phyloP scores from a whole-genome alignment of 2,329 filamentous ascomycete species.

The Pestalotiopsis fici region DNA sequence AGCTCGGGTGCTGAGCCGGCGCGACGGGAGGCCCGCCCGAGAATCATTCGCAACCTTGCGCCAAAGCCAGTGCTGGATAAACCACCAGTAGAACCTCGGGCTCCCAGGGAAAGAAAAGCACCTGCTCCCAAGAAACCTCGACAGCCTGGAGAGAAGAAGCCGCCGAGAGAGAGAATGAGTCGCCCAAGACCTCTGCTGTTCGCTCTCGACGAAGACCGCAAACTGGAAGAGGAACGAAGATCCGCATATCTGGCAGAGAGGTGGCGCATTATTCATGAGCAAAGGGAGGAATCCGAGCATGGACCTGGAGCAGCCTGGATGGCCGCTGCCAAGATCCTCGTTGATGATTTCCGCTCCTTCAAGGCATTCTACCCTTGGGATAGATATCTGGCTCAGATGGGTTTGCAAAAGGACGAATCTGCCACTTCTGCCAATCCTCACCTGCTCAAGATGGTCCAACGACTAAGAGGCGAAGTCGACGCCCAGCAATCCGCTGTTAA shows the following conservation, averaged over 20 bases:
- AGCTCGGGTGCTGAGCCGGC: background rate
- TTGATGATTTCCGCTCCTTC: constrained; percentile 64
- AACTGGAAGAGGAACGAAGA: constrained; percentile 29
- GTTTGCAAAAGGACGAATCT: constrained; percentile 38
- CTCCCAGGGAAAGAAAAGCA: background rate
- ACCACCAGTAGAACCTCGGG: background rate
- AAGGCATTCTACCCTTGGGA: constrained; percentile 69
- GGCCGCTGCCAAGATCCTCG: constrained; percentile 57
- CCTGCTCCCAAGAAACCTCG: constrained; percentile 1
- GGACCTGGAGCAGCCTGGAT: constrained; percentile 56
- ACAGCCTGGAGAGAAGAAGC: background rate
- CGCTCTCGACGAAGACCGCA: constrained; percentile 27
- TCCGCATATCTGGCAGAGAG: constrained; percentile 31
- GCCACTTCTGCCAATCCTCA: constrained; percentile 37
- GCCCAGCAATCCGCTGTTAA: constrained; percentile 16
- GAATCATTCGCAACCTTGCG: background rate
- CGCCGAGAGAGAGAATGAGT: background rate
- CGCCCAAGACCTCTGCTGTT: constrained; percentile 30
- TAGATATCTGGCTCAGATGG: constrained; percentile 61
- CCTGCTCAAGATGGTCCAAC: constrained; percentile 56
- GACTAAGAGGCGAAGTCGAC: constrained; percentile 46
- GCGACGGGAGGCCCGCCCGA: constrained; percentile 1
- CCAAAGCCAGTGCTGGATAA: background rate
- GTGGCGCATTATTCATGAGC: constrained; percentile 39
- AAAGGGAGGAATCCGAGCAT: constrained; percentile 28